phyloP scores from a whole-genome alignment of 2,329 filamentous ascomycete genomes.

The Paecilomyces sp. region DNA sequence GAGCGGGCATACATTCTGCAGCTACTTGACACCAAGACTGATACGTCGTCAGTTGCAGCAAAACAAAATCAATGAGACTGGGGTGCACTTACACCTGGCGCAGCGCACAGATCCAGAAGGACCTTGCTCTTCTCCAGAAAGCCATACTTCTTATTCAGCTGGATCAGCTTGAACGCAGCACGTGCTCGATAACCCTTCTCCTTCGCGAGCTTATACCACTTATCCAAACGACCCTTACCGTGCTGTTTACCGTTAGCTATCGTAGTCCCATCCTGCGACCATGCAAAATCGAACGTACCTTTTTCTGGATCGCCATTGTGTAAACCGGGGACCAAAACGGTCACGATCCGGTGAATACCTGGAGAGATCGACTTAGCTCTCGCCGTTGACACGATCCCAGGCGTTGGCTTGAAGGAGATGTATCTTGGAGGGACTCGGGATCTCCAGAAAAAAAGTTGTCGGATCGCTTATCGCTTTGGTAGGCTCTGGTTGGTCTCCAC shows the following conservation, averaged over 20 bases:
- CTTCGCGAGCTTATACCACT: constrained; percentile 98
- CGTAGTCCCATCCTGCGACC: not conserved
- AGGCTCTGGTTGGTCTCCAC: not conserved
- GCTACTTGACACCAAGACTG: constrained; percentile 95
- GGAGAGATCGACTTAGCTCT: not conserved
- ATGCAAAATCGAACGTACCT: constrained; percentile 40
- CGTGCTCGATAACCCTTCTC: constrained; percentile 95
- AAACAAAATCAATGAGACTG: not conserved
- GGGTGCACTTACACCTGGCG: constrained; percentile 65
- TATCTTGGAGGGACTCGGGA: not conserved
- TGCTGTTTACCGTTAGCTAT: constrained; percentile 44
- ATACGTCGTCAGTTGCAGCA: constrained; percentile 15
- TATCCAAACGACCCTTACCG: constrained; percentile 95
- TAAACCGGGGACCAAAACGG: not conserved
- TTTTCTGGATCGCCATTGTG: constrained; percentile 93
- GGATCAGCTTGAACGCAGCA: constrained; percentile 96
- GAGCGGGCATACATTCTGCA: constrained; percentile 85
- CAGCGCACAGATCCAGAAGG: constrained; percentile 92
- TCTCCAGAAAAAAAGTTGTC: not conserved
- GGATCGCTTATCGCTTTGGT: not conserved
- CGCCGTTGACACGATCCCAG: not conserved
- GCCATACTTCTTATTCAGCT: constrained; percentile 98
- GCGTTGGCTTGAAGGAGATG: not conserved
- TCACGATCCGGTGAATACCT: not conserved
- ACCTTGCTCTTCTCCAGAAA: constrained; percentile 97